A percentile compares a stretch with the other conserved stretches of the same genome.
Conservation (phyloP, 2,329 filamentous ascomycete species). For the Arthrobotrys sinensis region DNA sequence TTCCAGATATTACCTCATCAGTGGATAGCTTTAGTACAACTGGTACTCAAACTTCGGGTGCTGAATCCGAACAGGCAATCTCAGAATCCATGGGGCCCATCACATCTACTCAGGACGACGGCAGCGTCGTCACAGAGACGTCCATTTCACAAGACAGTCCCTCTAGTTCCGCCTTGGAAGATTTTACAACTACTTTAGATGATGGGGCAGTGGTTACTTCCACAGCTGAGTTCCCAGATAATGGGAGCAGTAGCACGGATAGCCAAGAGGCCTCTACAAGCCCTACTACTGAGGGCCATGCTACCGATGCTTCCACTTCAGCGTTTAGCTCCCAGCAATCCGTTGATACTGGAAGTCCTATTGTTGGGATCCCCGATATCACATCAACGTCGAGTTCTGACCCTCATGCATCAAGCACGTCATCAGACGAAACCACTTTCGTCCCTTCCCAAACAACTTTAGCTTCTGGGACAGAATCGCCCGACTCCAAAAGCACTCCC, state of each 20-base stretch:
- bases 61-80: neutral
- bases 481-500: neutral
- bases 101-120: neutral
- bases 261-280: neutral
- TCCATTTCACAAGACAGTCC: neutral
- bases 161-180: neutral
- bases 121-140: neutral
- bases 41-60: neutral
- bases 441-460: neutral
- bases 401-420: neutral
- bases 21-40: neutral
- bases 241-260: neutral
- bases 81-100: neutral
- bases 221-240: neutral
- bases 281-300: neutral
- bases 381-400: neutral
- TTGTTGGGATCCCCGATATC: constrained; percentile 7
- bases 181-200: neutral
- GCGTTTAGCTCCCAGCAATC: neutral
- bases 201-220: constrained; percentile 1
- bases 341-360: constrained; percentile 17
- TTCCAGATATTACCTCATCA: constrained; percentile 9
- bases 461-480: neutral
- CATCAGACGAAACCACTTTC: neutral
- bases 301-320: neutral